Evolutionary conservation across 352 stramenopile genomes (phyloP).

Genomic region (Achlya hypogyna): DNA sequence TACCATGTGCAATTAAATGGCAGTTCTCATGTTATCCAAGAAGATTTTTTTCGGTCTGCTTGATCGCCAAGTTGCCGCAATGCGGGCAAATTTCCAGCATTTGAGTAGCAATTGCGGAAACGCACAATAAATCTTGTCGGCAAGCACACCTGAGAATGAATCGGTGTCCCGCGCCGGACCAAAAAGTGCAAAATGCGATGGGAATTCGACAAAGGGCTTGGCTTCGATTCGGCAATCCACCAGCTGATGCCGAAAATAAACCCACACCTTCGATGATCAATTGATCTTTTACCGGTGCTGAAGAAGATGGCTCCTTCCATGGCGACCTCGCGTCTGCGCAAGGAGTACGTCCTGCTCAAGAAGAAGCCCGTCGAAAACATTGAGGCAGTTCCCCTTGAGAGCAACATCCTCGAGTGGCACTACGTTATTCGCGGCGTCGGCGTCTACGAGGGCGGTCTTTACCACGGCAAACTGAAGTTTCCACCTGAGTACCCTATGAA

Average conservation of each 20-base stretch:
- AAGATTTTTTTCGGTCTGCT: no score
- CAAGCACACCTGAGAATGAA: no score
- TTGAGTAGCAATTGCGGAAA: no score
- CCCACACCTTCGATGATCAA: no score
- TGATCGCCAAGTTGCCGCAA: no score
- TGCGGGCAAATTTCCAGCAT: no score
- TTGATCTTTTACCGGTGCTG: not conserved
- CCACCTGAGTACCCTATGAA: conserved; percentile 94
- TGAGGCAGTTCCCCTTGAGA: conserved; percentile 79
- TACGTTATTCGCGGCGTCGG: conserved; percentile 86
- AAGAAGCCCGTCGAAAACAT: conserved; percentile 90
- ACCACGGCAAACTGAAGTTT: conserved; percentile 90
- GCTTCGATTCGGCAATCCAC: not conserved
- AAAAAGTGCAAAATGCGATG: no score
- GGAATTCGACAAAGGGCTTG: no score
- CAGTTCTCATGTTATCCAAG: no score
- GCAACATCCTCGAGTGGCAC: conserved; percentile 95
- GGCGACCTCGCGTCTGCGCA: conserved; percentile 86
- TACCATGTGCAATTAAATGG: no score
- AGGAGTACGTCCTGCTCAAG: conserved; percentile 86
- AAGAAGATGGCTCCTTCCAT: conserved; percentile 21
- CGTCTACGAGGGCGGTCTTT: conserved; percentile 86
- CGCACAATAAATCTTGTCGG: no score
- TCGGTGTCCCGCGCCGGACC: no score
- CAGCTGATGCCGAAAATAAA: not conserved